A percentile compares a stretch with the other conserved stretches of the same genome.
Conservation (phyloP, 495 filamentous ascomycete genomes). For the Rhizodiscina lignyota region DNA sequence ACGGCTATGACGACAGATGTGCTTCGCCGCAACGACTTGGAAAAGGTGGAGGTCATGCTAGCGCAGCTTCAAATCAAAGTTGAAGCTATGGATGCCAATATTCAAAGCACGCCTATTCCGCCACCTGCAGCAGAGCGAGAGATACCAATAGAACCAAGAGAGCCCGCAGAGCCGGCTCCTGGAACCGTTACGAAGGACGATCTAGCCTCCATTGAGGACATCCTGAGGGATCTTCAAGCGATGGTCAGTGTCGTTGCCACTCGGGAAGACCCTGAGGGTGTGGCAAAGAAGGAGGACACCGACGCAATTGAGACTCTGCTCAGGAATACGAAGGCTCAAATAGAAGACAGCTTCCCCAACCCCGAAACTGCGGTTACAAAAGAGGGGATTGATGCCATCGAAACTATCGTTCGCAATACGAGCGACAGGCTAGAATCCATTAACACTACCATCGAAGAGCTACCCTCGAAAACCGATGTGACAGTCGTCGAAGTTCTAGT, state of each 20-base stretch:
- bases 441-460: slow-evolving; percentile 22
- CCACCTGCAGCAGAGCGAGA: no score
- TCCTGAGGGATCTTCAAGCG: slow-evolving; percentile 41
- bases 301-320: slow-evolving; percentile 80
- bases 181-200: slow-evolving; percentile 38
- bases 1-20: slow-evolving; percentile 24
- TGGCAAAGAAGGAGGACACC: slow-evolving; percentile 65
- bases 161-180: slow-evolving; percentile 25
- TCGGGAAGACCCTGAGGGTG: slow-evolving; percentile 26
- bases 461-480: slow-evolving; percentile 45
- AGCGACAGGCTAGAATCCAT: slow-evolving; percentile 51
- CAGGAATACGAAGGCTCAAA: slow-evolving; percentile 62
- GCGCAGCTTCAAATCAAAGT: slow-evolving; percentile 70
- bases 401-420: slow-evolving; percentile 50
- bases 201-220: slow-evolving; percentile 40
- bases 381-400: slow-evolving; percentile 59
- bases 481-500: slow-evolving; percentile 56
- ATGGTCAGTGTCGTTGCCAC: slow-evolving; percentile 30
- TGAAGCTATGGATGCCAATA: slow-evolving; percentile 51
- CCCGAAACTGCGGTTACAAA: slow-evolving; percentile 45
- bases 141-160: no score
- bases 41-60: slow-evolving; percentile 67
- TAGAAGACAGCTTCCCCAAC: slow-evolving; percentile 58
- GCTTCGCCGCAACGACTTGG: slow-evolving; percentile 52
- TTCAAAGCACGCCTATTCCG: slow-evolving; percentile 18